phyloP scores from a whole-genome alignment of 2,329 filamentous ascomycete species.

The Ophiosphaerella korrae region DNA sequence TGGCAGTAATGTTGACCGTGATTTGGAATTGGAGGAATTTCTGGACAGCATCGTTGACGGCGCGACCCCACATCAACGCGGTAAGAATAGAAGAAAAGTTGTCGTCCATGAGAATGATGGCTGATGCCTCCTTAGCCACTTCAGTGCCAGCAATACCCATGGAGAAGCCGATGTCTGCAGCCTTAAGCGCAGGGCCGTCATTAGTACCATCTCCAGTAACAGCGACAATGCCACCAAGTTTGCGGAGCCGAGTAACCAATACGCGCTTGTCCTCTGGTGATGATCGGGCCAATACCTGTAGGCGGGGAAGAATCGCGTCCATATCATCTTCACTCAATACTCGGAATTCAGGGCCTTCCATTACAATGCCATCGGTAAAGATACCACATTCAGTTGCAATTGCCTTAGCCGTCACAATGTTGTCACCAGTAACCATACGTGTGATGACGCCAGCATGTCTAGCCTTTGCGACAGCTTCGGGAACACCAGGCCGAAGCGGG shows the following conservation, averaged over 20 bases:
- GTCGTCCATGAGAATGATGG: conserved; percentile 85
- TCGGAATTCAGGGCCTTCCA: conserved; percentile 79
- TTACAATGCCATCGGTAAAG: conserved; percentile 68
- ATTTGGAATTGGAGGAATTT: conserved; percentile 65
- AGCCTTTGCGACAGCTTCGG: conserved; percentile 71
- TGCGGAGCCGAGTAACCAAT: conserved; percentile 66
- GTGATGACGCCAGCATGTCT: conserved; percentile 77
- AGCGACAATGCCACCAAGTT: conserved; percentile 75
- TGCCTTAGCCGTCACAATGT: conserved; percentile 75
- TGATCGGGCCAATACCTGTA: conserved; percentile 71
- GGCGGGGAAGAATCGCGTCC: conserved; percentile 61
- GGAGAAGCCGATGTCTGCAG: conserved; percentile 82
- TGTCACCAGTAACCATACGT: conserved; percentile 87
- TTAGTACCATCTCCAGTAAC: conserved; percentile 85
- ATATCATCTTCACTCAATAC: conserved; percentile 67
- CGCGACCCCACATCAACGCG: conserved; percentile 74
- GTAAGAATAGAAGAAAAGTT: conserved; percentile 87
- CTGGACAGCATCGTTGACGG: conserved; percentile 49
- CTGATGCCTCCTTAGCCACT: conserved; percentile 81
- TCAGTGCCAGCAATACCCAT: conserved; percentile 85
- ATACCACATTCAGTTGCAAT: conserved; percentile 81
- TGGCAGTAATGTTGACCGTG: conserved; percentile 89
- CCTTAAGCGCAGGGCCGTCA: conserved; percentile 78
- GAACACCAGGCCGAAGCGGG: conserved; percentile 73
- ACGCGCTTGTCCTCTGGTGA: conserved; percentile 71